phyloP scores from a whole-genome alignment of 1,284 basidiomycete genomes.

The Amylostereum chailletii region DNA sequence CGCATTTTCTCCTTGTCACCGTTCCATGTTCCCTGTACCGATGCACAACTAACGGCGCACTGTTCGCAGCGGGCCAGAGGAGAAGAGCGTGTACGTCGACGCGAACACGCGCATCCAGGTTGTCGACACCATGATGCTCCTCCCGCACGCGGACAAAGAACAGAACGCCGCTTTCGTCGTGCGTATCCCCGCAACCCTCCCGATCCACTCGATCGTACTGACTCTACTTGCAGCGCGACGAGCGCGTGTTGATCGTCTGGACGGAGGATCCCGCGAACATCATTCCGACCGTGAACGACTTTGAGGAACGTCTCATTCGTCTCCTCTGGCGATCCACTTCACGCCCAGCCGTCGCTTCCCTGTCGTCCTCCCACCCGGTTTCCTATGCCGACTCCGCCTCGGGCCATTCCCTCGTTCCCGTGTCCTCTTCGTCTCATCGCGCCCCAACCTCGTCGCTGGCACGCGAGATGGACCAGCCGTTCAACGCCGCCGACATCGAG shows the following conservation, averaged over 20 bases:
- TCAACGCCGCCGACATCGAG: conserved; percentile 24
- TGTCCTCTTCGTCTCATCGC: conserved; percentile 8
- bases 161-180: conserved; percentile 81
- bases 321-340: conserved; percentile 52
- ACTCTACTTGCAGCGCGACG: conserved; percentile 45
- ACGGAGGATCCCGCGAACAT: conserved; percentile 65
- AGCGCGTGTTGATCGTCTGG: conserved; percentile 73
- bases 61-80: conserved; percentile 33
- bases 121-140: conserved; percentile 56
- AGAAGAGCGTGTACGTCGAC: conserved; percentile 57
- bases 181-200: conserved; percentile 19
- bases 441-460: conserved; percentile 15
- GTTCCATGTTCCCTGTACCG: too few species aligned
- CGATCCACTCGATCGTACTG: background rate
- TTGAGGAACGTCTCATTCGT: conserved; percentile 75
- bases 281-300: conserved; percentile 61
- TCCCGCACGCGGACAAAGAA: conserved; percentile 74
- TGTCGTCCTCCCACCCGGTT: conserved; percentile 6
- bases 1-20: too few species aligned
- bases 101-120: conserved; percentile 65
- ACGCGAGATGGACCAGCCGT: conserved; percentile 18
- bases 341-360: conserved; percentile 17
- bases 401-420: conserved; percentile 10
- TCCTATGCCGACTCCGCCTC: conserved; percentile 10
- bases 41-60: too few species aligned